A percentile compares a stretch with the other conserved stretches of the same genome.
Conservation (phyloP, 176 grass and related monocot genomes). For the Urochloa ruziziensis region DNA sequence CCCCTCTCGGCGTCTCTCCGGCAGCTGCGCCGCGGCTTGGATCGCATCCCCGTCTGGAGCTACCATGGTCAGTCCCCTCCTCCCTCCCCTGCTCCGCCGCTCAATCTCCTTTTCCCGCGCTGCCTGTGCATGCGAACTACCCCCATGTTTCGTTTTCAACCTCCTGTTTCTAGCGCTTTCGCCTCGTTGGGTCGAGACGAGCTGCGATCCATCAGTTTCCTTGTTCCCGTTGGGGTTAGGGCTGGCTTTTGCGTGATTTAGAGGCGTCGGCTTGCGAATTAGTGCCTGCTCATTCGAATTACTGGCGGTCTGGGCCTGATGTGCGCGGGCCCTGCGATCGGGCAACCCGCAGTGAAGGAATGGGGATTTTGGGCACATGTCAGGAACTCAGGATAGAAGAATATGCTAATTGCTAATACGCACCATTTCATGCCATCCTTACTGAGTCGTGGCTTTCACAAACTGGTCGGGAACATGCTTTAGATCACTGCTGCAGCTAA, state of each 20-base stretch:
- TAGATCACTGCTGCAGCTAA: background rate
- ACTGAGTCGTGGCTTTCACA: background rate
- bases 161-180: background rate
- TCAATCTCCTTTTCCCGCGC: background rate
- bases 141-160: no score
- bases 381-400: background rate
- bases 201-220: conserved; percentile 1
- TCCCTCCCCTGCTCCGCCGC: background rate
- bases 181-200: background rate
- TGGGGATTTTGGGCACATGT: background rate
- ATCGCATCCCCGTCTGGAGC: background rate
- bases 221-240: background rate
- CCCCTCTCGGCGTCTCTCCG: background rate
- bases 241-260: background rate
- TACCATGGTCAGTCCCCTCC: conserved; percentile 30
- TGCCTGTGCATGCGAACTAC: background rate
- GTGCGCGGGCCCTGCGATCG: background rate
- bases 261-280: background rate
- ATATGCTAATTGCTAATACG: background rate
- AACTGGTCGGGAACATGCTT: background rate
- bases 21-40: conserved; percentile 14
- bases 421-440: background rate
- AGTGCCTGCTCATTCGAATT: background rate
- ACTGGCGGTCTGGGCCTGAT: background rate
- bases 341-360: background rate